Percentiles rank a stretch among this genome's conserved stretches.
These are phyloP conservation scores for Planoprotostelium fungivorum DNA, from an alignment of 78 protist genomes.

Conservation along the genomic window DNA sequence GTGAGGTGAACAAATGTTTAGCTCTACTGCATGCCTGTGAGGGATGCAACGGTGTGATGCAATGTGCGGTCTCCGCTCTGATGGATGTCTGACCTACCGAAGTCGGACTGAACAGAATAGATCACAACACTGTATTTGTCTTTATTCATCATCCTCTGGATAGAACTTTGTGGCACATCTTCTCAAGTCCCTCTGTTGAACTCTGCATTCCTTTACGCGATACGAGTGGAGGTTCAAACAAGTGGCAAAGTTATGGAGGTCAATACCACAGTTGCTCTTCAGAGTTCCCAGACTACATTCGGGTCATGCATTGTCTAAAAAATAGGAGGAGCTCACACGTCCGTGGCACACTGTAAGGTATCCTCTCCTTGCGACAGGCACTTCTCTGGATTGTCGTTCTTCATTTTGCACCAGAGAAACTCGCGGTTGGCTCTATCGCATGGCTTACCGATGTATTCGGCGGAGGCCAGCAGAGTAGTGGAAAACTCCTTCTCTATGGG, in stretches of 20 bases:
- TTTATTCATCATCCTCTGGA: neutral
- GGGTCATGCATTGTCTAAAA: too few species aligned
- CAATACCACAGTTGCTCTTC: neutral
- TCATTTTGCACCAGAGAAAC: neutral
- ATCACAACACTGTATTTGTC: too few species aligned
- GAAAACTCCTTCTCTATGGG: neutral
- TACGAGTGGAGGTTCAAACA: neutral
- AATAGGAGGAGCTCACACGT: neutral
- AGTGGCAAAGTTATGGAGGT: neutral
- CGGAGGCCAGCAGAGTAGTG: neutral
- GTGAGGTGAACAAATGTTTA: too few species aligned
- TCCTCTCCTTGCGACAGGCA: neutral
- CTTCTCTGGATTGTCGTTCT: neutral
- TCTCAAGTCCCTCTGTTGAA: neutral
- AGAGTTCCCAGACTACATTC: neutral
- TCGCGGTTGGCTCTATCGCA: neutral
- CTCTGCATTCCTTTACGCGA: neutral
- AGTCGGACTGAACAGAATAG: too few species aligned
- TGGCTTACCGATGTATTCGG: neutral
- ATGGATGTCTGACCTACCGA: too few species aligned
- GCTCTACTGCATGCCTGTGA: too few species aligned
- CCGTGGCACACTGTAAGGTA: neutral
- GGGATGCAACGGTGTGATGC: too few species aligned
- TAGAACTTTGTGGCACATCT: neutral
- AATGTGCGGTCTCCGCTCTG: too few species aligned